phyloP scores from a whole-genome alignment of 192 early-diverging fungal species.

The Podila verticillata region DNA sequence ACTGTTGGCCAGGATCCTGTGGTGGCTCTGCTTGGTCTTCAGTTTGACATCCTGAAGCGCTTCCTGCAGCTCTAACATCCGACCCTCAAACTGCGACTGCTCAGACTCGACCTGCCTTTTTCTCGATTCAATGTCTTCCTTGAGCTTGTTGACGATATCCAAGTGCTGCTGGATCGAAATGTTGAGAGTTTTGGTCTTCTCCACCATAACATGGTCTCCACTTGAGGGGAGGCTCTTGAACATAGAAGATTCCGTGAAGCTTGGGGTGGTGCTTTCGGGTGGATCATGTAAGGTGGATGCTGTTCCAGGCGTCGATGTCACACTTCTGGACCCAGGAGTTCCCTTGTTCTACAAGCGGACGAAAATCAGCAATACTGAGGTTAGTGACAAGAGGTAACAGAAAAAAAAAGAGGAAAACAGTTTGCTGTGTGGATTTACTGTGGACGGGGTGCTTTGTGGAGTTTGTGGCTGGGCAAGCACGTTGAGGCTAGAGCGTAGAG shows the following conservation, averaged over 20 bases:
- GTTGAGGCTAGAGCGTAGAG: neutral
- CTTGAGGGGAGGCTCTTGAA: conserved; percentile 2
- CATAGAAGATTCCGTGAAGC: conserved; percentile 9
- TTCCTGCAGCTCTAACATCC: neutral
- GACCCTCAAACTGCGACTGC: conserved; percentile 6
- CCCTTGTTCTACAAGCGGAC: neutral
- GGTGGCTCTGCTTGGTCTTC: conserved; percentile 8
- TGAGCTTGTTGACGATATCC: neutral
- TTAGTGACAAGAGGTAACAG: neutral
- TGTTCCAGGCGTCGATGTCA: neutral
- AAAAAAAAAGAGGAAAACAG: too few relatives aligned
- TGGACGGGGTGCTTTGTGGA: neutral
- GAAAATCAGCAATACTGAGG: neutral
- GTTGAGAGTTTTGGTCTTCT: conserved; percentile 33
- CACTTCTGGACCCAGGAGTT: neutral
- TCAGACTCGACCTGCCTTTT: neutral
- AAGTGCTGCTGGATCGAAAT: conserved; percentile 27
- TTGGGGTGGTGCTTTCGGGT: conserved; percentile 25
- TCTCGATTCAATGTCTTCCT: neutral
- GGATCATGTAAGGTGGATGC: neutral
- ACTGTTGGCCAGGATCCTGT: neutral
- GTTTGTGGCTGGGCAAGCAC: neutral
- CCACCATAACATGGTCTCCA: conserved; percentile 7
- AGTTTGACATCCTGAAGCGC: neutral
- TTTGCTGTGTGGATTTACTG: too few relatives aligned